Conservation (phyloP, 768 basidiomycete species). For the Tubosaeta brunneosetosa region DNA sequence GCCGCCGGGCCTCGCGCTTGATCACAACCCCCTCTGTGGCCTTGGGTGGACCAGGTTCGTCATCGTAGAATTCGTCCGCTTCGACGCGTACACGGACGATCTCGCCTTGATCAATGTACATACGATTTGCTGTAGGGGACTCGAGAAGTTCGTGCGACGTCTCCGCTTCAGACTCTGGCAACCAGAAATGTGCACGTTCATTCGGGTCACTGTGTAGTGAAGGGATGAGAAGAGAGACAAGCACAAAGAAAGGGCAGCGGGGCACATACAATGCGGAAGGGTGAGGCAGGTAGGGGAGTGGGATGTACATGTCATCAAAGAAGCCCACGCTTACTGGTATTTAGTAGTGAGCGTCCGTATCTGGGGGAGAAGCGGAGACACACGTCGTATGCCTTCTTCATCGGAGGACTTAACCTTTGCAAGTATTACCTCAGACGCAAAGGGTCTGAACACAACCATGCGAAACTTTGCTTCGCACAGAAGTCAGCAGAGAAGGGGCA, state of each 20-base stretch:
- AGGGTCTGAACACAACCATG: conserved; percentile 88
- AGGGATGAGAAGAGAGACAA: not conserved
- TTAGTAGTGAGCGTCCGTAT: conserved; percentile 1
- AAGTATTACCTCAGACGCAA: conserved; percentile 82
- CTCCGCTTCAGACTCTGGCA: conserved; percentile 55
- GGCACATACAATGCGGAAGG: conserved; percentile 69
- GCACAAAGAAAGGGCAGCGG: not conserved
- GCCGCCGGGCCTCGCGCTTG: conserved; percentile 42
- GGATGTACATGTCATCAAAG: conserved; percentile 92
- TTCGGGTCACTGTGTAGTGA: conserved; percentile 60
- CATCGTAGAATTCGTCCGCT: conserved; percentile 78
- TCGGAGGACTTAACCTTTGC: conserved; percentile 88
- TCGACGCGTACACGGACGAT: conserved; percentile 76
- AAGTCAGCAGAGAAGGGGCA: conserved; percentile 2
- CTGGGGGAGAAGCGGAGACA: conserved; percentile 23
- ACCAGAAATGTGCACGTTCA: conserved; percentile 81
- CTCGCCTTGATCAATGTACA: conserved; percentile 80
- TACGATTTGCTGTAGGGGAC: conserved; percentile 57
- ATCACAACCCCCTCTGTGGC: conserved; percentile 64
- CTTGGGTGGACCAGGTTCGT: conserved; percentile 81
- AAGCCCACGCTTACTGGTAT: conserved; percentile 77
- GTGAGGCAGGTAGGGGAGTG: conserved; percentile 72
- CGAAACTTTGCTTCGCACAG: conserved; percentile 69
- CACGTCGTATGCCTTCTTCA: conserved; percentile 78
- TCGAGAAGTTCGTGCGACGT: conserved; percentile 62